Evolutionary conservation across 495 filamentous ascomycete species (phyloP), one percentile per base, ranked within the genome.

Genomic region (Talaromyces stipitatus): DNA sequence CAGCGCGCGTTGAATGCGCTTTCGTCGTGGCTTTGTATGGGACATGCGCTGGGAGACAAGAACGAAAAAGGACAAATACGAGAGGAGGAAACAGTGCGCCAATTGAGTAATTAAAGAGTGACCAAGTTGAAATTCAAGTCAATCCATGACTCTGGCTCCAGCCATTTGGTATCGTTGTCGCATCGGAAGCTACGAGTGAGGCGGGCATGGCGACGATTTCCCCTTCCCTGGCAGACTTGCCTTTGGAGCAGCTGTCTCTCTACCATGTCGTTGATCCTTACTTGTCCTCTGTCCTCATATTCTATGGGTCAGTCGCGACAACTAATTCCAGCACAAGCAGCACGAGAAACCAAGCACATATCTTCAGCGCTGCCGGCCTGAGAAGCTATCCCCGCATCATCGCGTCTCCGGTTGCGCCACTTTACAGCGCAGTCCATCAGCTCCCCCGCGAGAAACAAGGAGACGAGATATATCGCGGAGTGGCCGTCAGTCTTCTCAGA

Each of bases 391-490:
- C 89, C 58, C 90, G 94, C 61, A 82, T 98, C 60, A 92, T 90
- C 11, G 84, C 97, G 54, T 94, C 94, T 22, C 92, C 92, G 22
- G 92, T 85, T 56, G 95, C 92, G n/a, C 85, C 94, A n/a, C 84
- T 95, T 59, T 98, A 97, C 68, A 83, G 85, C 57, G 91, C 91
- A 28, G 92, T 98, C 66, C 86, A 87, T 66, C 84, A 95, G 66
- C 80, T 99, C n/a, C 89, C 95, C 22, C 85, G 88, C 56, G 92
- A 95, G 64, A 89, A 89, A 69, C 94, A 97, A 76, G 92, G 91
- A 38, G 90, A 96, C 67, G 91, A 95, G 66, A 74, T 96, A 30
- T 90, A 83, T 69, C 85, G 94, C 16, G 94, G 88, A 1, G 77
- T 99, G 41, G 94, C 94, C 32, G 92, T 97, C 68, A 87, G 89